Evolutionary conservation across 805 yeast species (phyloP), one percentile per base, ranked within the genome.

Genomic region (Danielozyma ontarioensis): DNA sequence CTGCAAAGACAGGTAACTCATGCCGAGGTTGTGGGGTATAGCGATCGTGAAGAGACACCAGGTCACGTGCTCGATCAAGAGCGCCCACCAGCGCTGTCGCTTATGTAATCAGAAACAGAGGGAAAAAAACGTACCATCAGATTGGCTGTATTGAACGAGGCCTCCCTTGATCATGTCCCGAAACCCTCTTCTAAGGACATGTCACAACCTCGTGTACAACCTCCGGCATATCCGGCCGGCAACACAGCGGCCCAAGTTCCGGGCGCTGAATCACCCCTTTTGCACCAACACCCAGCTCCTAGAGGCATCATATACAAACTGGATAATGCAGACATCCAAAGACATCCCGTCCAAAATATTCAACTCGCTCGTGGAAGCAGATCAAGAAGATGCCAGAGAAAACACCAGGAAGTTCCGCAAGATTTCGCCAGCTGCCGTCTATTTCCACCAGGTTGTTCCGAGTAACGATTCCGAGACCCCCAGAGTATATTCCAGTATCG

Each of bases 221-320:
- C 26, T 44, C 28, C 32, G 27, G 31, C 48, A 44, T 17, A 37
- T 33, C 28, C 37, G 33, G 28, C 46, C 39, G 3, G 29, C 36
- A 6, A 17, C 24, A 3, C 27, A 18, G 30, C 33, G 44, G 11
- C 46, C 48, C 6, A 31, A 44, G 6, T 39, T 44, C 25, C 33
- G 22, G 29, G 41, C 48, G 7, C 29, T 39, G 13, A 35, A 44
- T 7, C 48, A 42, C 25, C 41, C 48, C 4, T 44, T 44, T 11
- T 42, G 42, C 35, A 42, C 48, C 11, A 44, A 39, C 17, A 22
- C 30, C 5, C 48, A 39, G 21, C 45, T 45, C 12, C 40, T 40
- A 15, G 41, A 44, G 17, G 45, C 37, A 5, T 39, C 50, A 12
- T 45, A 36, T 21, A 31, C 43, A 4, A 37, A 35, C 28, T 45